Conservation (phyloP, 2,329 filamentous ascomycete species). For the Aspergillus jensenii region DNA sequence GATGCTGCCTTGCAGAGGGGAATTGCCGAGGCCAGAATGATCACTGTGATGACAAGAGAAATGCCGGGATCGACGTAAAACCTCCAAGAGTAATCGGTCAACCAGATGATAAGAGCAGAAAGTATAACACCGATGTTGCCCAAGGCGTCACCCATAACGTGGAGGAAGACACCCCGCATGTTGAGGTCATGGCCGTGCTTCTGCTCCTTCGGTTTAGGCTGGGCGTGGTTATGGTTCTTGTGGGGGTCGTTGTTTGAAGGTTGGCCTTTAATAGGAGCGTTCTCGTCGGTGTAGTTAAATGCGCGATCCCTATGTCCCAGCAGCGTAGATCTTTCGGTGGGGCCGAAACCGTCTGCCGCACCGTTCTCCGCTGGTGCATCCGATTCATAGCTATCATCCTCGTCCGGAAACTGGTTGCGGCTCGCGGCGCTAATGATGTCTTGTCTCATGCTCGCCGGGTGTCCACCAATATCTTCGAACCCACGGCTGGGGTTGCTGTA, state of each 20-base stretch:
- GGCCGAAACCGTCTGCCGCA: conserved; percentile 51
- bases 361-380: conserved; percentile 53
- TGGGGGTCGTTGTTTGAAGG: conserved; percentile 51
- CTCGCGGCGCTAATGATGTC: conserved; percentile 92
- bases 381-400: conserved; percentile 54
- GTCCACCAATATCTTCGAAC: conserved; percentile 73
- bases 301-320: conserved; percentile 44
- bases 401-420: conserved; percentile 61
- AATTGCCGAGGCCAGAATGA: conserved; percentile 58
- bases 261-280: conserved; percentile 10
- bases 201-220: conserved; percentile 64
- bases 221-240: conserved; percentile 72
- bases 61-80: conserved; percentile 90
- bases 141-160: conserved; percentile 54
- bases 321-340: conserved; percentile 45
- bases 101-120: conserved; percentile 85
- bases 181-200: conserved; percentile 71
- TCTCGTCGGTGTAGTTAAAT: conserved; percentile 35
- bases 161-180: conserved; percentile 75
- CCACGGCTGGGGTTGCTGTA: conserved; percentile 57
- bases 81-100: conserved; percentile 76
- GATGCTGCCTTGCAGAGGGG: conserved; percentile 53
- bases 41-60: conserved; percentile 87
- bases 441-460: conserved; percentile 86
- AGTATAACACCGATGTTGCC: conserved; percentile 50